These are phyloP conservation scores for Chaetothyriales sp. DNA, from an alignment of 2,329 filamentous ascomycete species.

Conservation along the genomic window DNA sequence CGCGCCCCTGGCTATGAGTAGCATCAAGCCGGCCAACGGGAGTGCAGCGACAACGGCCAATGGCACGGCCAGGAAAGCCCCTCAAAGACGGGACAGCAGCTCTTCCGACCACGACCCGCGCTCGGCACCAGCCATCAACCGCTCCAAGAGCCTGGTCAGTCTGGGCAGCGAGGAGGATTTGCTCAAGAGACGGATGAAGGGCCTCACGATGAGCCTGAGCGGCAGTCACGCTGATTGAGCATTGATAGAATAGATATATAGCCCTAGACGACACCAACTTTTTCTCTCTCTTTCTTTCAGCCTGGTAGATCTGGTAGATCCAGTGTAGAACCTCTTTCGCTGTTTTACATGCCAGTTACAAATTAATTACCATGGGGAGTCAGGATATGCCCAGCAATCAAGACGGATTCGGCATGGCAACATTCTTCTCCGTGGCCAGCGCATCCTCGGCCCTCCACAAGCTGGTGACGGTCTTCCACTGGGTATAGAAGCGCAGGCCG, in stretches of 20 bases:
- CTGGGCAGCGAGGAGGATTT: slow-evolving; percentile 43
- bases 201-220: slow-evolving; percentile 38
- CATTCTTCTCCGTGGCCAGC: slow-evolving; percentile 66
- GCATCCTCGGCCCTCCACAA: slow-evolving; percentile 80
- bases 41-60: neutral
- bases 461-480: slow-evolving; percentile 92
- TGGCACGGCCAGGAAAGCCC: slow-evolving; percentile 2
- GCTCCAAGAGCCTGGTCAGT: slow-evolving; percentile 35
- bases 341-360: neutral
- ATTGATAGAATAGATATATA: slow-evolving; percentile 1
- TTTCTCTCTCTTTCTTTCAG: neutral
- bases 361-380: too few relatives aligned
- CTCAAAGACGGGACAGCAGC: slow-evolving; percentile 9
- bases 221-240: slow-evolving; percentile 18
- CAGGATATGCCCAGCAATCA: too few relatives aligned
- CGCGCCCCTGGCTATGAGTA: slow-evolving; percentile 18
- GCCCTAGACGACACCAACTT: too few relatives aligned
- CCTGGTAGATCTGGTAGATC: too few relatives aligned
- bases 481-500: slow-evolving; percentile 87
- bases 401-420: slow-evolving; percentile 66
- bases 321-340: too few relatives aligned
- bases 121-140: slow-evolving; percentile 12
- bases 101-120: slow-evolving; percentile 14
- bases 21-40: slow-evolving; percentile 4
- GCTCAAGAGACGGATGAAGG: slow-evolving; percentile 40